phyloP scores from a whole-genome alignment of 2,329 filamentous ascomycete species.

The Tolypocladium cylindrosporum region DNA sequence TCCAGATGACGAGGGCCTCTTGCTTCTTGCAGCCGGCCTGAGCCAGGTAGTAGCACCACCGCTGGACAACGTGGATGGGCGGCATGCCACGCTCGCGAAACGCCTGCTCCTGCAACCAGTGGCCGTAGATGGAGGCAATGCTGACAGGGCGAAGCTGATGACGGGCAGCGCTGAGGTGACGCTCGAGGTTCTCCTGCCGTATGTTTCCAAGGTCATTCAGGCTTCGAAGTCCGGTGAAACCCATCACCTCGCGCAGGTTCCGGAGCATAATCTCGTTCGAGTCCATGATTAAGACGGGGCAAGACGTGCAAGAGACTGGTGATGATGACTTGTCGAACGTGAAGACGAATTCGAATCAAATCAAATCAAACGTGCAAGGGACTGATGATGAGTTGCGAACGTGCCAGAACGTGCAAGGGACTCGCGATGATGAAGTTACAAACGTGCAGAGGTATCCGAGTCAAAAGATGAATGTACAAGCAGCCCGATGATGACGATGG shows the following conservation, averaged over 20 bases:
- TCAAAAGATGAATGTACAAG: background rate
- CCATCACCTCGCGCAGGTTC: slow-evolving; percentile 11
- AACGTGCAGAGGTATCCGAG: background rate
- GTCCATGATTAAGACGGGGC: slow-evolving; percentile 11
- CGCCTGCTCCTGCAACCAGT: slow-evolving; percentile 16
- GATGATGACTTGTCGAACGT: background rate
- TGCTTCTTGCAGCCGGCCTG: background rate
- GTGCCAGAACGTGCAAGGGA: background rate
- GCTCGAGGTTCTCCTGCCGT: slow-evolving; percentile 13
- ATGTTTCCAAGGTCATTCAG: slow-evolving; percentile 12
- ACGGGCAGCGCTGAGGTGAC: slow-evolving; percentile 6
- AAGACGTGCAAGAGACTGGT: background rate
- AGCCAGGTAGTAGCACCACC: background rate
- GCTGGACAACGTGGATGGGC: background rate
- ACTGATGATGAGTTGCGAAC: background rate
- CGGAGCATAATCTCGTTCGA: slow-evolving; percentile 4
- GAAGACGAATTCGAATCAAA: background rate
- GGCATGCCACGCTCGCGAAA: background rate
- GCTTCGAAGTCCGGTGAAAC: slow-evolving; percentile 11
- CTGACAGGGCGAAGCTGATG: slow-evolving; percentile 4
- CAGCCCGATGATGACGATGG: background rate
- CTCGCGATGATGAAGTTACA: too few relatives aligned
- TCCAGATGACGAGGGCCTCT: background rate
- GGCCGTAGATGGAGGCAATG: slow-evolving; percentile 13
- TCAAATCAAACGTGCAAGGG: background rate